These are phyloP conservation scores for Austroboletus festivus DNA, from an alignment of 768 basidiomycete species.

Conservation along the genomic window DNA sequence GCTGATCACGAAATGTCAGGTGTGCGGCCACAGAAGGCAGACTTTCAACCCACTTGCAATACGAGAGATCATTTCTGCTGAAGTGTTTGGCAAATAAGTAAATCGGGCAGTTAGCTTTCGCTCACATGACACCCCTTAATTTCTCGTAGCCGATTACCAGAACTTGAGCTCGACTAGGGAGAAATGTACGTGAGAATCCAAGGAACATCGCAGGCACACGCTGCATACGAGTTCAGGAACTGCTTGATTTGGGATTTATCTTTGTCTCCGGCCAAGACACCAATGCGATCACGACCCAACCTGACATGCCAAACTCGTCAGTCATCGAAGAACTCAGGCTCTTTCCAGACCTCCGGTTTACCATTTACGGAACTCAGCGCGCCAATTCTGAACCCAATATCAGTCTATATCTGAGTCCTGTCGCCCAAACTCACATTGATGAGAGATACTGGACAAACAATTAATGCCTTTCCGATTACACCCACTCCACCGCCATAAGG, in stretches of 20 bases:
- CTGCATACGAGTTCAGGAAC: constrained; percentile 69
- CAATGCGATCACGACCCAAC: constrained; percentile 54
- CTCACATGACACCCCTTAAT: constrained; percentile 77
- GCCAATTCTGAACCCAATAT: constrained; percentile 73
- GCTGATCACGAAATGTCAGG: constrained; percentile 35
- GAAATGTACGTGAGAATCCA: neutral
- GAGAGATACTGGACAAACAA: constrained; percentile 93
- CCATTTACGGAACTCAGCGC: constrained; percentile 95
- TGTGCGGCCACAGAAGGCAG: neutral
- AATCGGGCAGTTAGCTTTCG: neutral
- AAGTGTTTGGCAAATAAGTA: constrained; percentile 2
- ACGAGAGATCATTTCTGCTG: constrained; percentile 51
- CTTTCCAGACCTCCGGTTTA: too few relatives aligned
- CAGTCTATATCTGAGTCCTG: neutral
- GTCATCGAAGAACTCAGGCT: constrained; percentile 26
- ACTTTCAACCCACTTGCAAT: constrained; percentile 53
- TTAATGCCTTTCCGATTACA: constrained; percentile 74
- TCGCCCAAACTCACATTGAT: constrained; percentile 56
- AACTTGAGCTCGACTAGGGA: constrained; percentile 66
- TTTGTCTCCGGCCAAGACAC: constrained; percentile 60
- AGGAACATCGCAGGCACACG: neutral
- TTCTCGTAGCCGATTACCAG: constrained; percentile 95
- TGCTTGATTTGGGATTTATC: constrained; percentile 55
- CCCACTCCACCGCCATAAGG: constrained; percentile 59
- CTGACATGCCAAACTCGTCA: constrained; percentile 26